Base-by-base conservation (phyloP, 1,139 yeast genomes). In the Lizanozyma gosingica region DNA sequence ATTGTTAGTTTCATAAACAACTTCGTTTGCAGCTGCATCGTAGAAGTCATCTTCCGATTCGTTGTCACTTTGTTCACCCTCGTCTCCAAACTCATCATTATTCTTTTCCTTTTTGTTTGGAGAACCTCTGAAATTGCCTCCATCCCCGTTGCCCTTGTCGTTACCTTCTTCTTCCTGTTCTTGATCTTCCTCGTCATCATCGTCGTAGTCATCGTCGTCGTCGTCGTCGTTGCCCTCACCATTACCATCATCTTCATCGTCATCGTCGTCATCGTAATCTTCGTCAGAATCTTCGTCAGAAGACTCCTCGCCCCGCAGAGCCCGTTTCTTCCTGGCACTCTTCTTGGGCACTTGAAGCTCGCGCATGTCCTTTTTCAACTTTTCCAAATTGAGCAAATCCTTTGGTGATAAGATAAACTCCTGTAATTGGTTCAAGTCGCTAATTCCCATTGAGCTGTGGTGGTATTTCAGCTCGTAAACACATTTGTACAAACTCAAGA, bases 391-490 rank as follows among this genome's bases (percentile, higher is more conserved):
- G 54, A 63, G 43, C 18, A 47, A 41, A 16, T 53, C 60, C 36
- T 52, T 47, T 4, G 58, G 60, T 36, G 65, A 68, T 47, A 62
- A 62, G 17, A 66, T 65, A 50, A 84, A 83, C 49, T 83, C 87
- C 35, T 67, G 63, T 43, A 84, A 63, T 39, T 79, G 80, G 2
- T 48, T 49, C 37, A 59, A 55, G 11, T 60, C 62, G 3, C 69
- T 56, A 8, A 76, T 73, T 14, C 67, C 68, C 2, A 56, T 54
- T n/a, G 83, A 72, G 3, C 80, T 63, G 46, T 62, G 71, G 48
- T 71, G 76, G 56, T 83, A 84, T 53, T 83, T 85, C 50, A 79
- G 73, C 57, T 88, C 95, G 55, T 76, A 90, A 48, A 83, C 76
- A 54, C 95, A 85, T 44, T 74, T 74, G 54, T 76, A 73, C 14